These are phyloP conservation scores for Ophiocordyceps camponoti-rufipedis DNA, from an alignment of 2,329 filamentous ascomycete genomes.

Conservation along the genomic window DNA sequence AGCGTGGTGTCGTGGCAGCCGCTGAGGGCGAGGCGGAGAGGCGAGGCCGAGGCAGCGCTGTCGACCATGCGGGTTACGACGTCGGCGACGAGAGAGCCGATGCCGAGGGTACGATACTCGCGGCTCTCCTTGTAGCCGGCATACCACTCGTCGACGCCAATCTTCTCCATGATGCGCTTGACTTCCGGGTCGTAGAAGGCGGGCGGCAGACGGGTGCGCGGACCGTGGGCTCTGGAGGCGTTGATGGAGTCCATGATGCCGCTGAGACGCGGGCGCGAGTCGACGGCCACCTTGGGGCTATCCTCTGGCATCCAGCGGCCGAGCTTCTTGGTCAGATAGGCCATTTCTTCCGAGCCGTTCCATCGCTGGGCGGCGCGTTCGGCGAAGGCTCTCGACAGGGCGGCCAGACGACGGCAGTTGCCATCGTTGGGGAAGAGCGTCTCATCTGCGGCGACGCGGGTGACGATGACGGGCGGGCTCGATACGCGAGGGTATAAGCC, in stretches of 20 bases:
- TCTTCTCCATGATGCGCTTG: conserved; percentile 49
- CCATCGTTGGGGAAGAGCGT: conserved; percentile 65
- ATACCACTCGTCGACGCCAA: conserved; percentile 87
- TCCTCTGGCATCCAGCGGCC: conserved; percentile 72
- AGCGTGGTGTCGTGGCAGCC: conserved; percentile 93
- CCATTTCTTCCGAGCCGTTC: conserved; percentile 67
- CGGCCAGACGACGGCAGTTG: conserved; percentile 54
- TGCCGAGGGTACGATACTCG: conserved; percentile 81
- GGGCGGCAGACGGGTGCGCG: conserved; percentile 56
- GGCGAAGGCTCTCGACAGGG: conserved; percentile 52
- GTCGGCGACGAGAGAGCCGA: conserved; percentile 72
- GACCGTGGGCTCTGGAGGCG: conserved; percentile 60
- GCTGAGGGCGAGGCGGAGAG: conserved; percentile 57
- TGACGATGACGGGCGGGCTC: conserved; percentile 45
- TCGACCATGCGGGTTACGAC: conserved; percentile 59
- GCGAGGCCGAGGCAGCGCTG: conserved; percentile 21
- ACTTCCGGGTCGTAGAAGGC: conserved; percentile 75
- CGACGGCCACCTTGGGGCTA: conserved; percentile 54
- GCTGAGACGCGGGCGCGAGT: conserved; percentile 65
- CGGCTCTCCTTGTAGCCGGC: conserved; percentile 64
- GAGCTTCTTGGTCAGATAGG: conserved; percentile 58
- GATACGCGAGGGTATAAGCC: conserved; percentile 54
- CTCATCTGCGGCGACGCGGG: conserved; percentile 48
- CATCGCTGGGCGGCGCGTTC: conserved; percentile 52
- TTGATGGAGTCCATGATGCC: conserved; percentile 94